Conservation (phyloP, 495 filamentous ascomycete species). For the Talaromyces wortmannii region DNA sequence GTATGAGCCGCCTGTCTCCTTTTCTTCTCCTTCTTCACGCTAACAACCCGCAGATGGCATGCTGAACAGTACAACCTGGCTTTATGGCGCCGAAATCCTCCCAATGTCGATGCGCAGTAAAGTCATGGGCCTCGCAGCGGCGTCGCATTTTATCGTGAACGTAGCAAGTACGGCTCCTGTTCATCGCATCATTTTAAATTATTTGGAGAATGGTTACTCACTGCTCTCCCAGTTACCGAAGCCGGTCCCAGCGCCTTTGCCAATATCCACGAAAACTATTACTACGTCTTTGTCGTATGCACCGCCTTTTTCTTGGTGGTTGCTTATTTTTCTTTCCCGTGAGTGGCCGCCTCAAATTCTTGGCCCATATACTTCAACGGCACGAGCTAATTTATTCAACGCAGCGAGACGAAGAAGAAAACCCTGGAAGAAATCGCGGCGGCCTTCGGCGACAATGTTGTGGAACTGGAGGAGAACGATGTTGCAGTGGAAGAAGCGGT, state of each 20-base stretch:
- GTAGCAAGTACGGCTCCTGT: slow-evolving; percentile 34
- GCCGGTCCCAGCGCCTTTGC: slow-evolving; percentile 52
- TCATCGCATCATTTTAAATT: neutral
- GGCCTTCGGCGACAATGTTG: slow-evolving; percentile 49
- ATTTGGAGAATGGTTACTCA: neutral
- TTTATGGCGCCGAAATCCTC: slow-evolving; percentile 53
- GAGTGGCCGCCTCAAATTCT: slow-evolving; percentile 10
- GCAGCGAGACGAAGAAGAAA: slow-evolving; percentile 46
- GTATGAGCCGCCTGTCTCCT: slow-evolving; percentile 19
- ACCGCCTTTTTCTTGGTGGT: slow-evolving; percentile 41
- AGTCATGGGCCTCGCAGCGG: slow-evolving; percentile 52
- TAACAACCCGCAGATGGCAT: slow-evolving; percentile 35
- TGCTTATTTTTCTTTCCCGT: slow-evolving; percentile 50
- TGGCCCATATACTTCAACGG: neutral
- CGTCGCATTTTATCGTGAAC: slow-evolving; percentile 52
- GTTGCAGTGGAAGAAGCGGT: slow-evolving; percentile 4
- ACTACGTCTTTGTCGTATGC: slow-evolving; percentile 52
- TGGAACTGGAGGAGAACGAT: slow-evolving; percentile 25
- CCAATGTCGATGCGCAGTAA: slow-evolving; percentile 51
- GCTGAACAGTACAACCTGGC: slow-evolving; percentile 55
- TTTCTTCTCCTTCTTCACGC: neutral
- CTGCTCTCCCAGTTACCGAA: slow-evolving; percentile 37
- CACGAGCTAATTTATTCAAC: neutral
- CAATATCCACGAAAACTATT: slow-evolving; percentile 53
- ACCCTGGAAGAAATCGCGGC: slow-evolving; percentile 53